Conservation (phyloP, 352 stramenopile species). For the Pythium plurisporium region DNA sequence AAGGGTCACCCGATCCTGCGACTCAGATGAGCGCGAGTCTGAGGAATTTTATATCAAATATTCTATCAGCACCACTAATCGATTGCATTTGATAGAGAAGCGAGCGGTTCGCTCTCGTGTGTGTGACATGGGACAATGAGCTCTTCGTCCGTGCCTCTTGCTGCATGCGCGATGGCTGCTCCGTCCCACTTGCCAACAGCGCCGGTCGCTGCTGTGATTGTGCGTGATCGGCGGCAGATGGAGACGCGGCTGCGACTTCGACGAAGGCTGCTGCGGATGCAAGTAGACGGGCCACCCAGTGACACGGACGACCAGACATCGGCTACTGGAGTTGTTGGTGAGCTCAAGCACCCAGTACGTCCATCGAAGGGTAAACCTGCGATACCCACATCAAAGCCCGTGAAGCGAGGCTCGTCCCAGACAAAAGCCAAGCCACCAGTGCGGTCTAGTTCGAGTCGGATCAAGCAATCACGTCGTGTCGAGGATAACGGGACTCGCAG, state of each 20-base stretch:
- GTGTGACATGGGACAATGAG: constrained; percentile 15
- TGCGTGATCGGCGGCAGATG: constrained; percentile 22
- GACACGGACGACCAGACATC: not conserved
- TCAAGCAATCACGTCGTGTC: too few relatives aligned
- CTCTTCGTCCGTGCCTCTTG: not conserved
- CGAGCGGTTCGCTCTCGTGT: not conserved
- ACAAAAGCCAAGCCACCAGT: too few relatives aligned
- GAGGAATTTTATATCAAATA: too few relatives aligned
- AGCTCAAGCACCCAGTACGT: not conserved
- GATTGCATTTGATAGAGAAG: too few relatives aligned
- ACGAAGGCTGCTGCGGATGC: constrained; percentile 39
- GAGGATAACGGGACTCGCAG: too few relatives aligned
- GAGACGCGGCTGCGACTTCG: constrained; percentile 37
- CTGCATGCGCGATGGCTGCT: not conserved
- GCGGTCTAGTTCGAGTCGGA: too few relatives aligned
- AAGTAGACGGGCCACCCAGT: constrained; percentile 6
- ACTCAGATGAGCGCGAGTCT: not conserved
- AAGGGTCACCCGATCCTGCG: not conserved
- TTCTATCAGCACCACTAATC: too few relatives aligned
- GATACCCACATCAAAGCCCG: not conserved
- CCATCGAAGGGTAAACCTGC: not conserved
- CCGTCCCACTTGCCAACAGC: too few relatives aligned
- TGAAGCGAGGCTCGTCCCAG: too few relatives aligned
- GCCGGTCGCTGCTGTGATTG: too few relatives aligned
- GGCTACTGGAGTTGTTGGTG: too few relatives aligned